phyloP scores from a whole-genome alignment of 768 basidiomycete species.

The Auricularia sp. region DNA sequence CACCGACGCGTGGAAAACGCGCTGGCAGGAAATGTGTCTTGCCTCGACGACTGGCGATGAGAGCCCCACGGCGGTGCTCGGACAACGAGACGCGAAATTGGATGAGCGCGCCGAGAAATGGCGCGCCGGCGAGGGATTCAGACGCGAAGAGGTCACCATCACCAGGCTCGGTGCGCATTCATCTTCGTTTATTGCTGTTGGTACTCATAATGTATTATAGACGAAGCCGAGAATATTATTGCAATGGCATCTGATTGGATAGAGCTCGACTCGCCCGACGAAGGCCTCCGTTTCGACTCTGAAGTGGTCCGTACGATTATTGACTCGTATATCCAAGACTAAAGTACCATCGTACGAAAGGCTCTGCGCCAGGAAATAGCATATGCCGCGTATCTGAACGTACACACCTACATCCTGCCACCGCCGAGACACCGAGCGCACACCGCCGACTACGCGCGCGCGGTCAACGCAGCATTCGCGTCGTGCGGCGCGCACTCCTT shows the following conservation, averaged over 20 bases:
- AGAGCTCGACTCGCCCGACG: constrained; percentile 84
- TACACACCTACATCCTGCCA: constrained; percentile 79
- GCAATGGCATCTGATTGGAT: constrained; percentile 89
- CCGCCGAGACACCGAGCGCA: constrained; percentile 75
- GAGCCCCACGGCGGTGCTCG: constrained; percentile 13
- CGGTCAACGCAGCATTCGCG: constrained; percentile 68
- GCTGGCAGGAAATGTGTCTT: constrained; percentile 88
- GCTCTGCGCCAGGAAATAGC: constrained; percentile 88
- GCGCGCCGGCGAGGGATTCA: constrained; percentile 74
- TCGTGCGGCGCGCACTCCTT: constrained; percentile 51
- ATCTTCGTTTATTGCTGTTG: background rate
- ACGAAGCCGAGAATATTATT: constrained; percentile 64
- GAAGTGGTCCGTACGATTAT: constrained; percentile 54
- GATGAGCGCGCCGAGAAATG: constrained; percentile 68
- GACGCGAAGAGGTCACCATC: constrained; percentile 78
- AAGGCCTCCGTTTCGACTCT: constrained; percentile 91
- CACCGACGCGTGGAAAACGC: constrained; percentile 70
- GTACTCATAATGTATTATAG: constrained; percentile 25
- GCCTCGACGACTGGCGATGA: constrained; percentile 34
- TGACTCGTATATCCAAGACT: constrained; percentile 35
- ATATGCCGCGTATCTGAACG: constrained; percentile 86
- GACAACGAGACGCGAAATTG: constrained; percentile 30
- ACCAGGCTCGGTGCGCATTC: constrained; percentile 36
- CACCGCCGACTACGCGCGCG: constrained; percentile 88
- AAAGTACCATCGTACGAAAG: no score